Evolutionary conservation across 2,329 filamentous ascomycete species (phyloP).

Genomic region (Ploettnerulaceae sp.): DNA sequence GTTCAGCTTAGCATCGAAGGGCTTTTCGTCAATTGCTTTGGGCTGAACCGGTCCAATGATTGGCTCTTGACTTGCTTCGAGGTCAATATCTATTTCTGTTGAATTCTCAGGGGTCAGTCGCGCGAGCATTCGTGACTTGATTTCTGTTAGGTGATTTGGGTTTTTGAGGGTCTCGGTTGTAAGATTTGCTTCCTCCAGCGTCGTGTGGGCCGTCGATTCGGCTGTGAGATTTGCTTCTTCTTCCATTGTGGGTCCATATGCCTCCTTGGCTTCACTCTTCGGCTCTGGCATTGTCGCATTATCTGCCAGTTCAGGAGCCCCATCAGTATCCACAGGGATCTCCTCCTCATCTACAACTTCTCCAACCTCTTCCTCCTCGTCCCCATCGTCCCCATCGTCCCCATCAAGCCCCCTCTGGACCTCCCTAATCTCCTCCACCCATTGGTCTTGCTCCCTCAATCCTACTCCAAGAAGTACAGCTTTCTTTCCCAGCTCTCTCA

Average conservation of each 20-base stretch:
- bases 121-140: constrained; percentile 41
- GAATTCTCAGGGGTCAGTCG: not conserved
- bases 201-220: not conserved
- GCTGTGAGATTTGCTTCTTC: not conserved
- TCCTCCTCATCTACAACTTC: constrained; percentile 19
- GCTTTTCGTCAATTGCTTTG: not conserved
- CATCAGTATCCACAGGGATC: constrained; percentile 9
- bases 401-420: constrained; percentile 43
- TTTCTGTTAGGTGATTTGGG: constrained; percentile 30
- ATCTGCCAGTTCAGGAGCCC: too few relatives aligned
- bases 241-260: not conserved
- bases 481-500: constrained; percentile 75
- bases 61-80: constrained; percentile 3
- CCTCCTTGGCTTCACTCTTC: too few relatives aligned
- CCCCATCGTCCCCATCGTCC: too few relatives aligned
- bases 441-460: constrained; percentile 32
- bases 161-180: not conserved
- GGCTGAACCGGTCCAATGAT: constrained; percentile 13
- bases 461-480: constrained; percentile 51
- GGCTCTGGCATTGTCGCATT: too few relatives aligned
- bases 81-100: not conserved
- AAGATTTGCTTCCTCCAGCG: not conserved
- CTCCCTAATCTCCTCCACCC: constrained; percentile 40
- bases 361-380: constrained; percentile 24
- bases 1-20: constrained; percentile 30